A percentile compares a stretch with the other conserved stretches of the same genome.
Evolutionary conservation across 176 grass and related monocot species (phyloP).

Genomic region (Puya raimondii): DNA sequence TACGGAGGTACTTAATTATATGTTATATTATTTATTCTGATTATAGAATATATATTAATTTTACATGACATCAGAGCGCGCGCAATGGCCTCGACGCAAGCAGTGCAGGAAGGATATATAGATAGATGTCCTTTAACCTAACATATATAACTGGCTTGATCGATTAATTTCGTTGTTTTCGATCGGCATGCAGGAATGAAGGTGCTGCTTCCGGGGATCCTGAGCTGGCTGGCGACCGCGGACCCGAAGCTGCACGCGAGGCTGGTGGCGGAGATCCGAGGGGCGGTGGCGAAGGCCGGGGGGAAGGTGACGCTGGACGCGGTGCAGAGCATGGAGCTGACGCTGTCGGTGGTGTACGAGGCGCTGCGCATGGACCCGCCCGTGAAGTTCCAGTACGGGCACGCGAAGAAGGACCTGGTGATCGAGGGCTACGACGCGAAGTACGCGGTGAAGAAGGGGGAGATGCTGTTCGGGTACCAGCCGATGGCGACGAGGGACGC

Average conservation of each 20-base stretch:
- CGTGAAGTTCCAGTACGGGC: conserved; percentile 64
- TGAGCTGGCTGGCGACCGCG: conserved; percentile 21
- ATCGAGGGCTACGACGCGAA: conserved; percentile 48
- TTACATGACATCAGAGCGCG: too few species aligned
- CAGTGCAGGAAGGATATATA: too few species aligned
- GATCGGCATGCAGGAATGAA: conserved; percentile 23
- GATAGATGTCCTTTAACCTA: too few species aligned
- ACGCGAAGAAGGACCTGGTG: conserved; percentile 42
- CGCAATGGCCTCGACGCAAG: too few species aligned
- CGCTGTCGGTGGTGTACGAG: conserved; percentile 67
- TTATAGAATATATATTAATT: too few species aligned
- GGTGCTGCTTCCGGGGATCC: conserved; percentile 37
- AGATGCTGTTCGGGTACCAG: conserved; percentile 78
- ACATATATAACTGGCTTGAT: too few species aligned
- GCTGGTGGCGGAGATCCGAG: conserved; percentile 37
- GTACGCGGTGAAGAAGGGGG: conserved; percentile 46
- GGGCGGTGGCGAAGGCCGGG: conserved; percentile 26
- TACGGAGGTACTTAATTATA: conserved; percentile 19
- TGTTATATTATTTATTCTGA: too few species aligned
- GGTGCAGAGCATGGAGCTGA: conserved; percentile 59
- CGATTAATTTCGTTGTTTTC: too few species aligned
- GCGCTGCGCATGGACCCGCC: conserved; percentile 59
- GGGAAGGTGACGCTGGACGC: conserved; percentile 36
- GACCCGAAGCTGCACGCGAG: conserved; percentile 27
- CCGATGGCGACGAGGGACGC: conserved; percentile 46